These are phyloP conservation scores for Fistulifera pelliculosa DNA, from an alignment of 108 stramenopile genomes.

Conservation along the genomic window DNA sequence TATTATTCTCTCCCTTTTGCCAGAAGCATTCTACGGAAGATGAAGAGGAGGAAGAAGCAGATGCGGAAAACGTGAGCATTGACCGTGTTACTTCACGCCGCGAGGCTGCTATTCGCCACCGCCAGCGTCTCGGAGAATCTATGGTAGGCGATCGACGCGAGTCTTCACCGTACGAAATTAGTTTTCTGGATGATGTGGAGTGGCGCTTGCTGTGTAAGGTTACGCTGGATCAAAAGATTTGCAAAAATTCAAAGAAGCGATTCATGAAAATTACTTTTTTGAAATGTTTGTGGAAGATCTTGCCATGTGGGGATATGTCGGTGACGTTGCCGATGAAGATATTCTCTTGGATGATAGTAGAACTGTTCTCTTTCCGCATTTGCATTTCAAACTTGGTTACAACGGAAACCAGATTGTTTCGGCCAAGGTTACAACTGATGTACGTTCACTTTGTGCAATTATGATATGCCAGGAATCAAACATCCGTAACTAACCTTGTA, in stretches of 20 bases:
- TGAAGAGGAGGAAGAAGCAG: slow-evolving; percentile 46
- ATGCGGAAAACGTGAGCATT: slow-evolving; percentile 26
- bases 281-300: slow-evolving; percentile 98
- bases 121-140: slow-evolving; percentile 84
- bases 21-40: slow-evolving; percentile 57
- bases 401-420: slow-evolving; percentile 87
- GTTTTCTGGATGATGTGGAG: slow-evolving; percentile 71
- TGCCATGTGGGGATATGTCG: slow-evolving; percentile 96
- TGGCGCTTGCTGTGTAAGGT: slow-evolving; percentile 88
- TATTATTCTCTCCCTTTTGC: slow-evolving; percentile 98
- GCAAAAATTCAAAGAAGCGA: slow-evolving; percentile 67
- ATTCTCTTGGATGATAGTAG: slow-evolving; percentile 56
- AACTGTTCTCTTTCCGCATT: slow-evolving; percentile 84
- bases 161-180: slow-evolving; percentile 83
- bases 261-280: slow-evolving; percentile 94
- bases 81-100: slow-evolving; percentile 8
- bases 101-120: slow-evolving; percentile 42
- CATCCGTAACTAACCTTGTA: background rate
- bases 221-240: slow-evolving; percentile 47
- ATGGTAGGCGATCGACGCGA: slow-evolving; percentile 93
- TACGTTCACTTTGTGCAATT: slow-evolving; percentile 6
- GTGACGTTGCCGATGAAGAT: slow-evolving; percentile 76
- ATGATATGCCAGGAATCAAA: background rate
- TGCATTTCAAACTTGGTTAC: slow-evolving; percentile 86
- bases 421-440: slow-evolving; percentile 80